Evolutionary conservation across 768 basidiomycete genomes (phyloP).

Genomic region (Lanmaoa rubissima): DNA sequence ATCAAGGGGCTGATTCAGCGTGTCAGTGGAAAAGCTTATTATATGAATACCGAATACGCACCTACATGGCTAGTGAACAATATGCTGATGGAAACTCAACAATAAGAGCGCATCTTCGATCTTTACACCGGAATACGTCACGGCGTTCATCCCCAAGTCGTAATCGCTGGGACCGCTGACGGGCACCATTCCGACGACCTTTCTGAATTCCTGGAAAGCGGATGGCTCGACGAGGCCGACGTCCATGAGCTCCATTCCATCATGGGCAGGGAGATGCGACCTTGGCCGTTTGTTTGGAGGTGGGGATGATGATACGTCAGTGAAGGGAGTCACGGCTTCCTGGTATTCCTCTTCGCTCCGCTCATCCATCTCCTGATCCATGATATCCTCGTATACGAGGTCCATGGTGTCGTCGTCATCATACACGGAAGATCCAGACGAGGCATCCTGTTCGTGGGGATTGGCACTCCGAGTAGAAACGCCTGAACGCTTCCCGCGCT

Average conservation of each 20-base stretch:
- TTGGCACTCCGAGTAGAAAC: conserved; percentile 34
- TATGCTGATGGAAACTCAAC: conserved; percentile 70
- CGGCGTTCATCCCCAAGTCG: conserved; percentile 27
- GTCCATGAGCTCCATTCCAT: conserved; percentile 31
- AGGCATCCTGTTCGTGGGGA: conserved; percentile 47
- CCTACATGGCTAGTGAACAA: conserved; percentile 46
- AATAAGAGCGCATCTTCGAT: conserved; percentile 75
- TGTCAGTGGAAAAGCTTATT: conserved; percentile 9
- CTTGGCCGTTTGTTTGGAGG: conserved; percentile 32
- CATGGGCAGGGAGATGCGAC: conserved; percentile 32
- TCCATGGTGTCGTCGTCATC: conserved; percentile 50
- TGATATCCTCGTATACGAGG: conserved; percentile 41
- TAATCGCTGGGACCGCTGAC: conserved; percentile 24
- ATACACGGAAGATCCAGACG: conserved; percentile 51
- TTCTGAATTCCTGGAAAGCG: conserved; percentile 49
- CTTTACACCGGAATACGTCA: conserved; percentile 51
- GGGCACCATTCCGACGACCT: conserved; percentile 32
- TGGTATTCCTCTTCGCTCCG: conserved; percentile 70
- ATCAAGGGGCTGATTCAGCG: conserved; percentile 12
- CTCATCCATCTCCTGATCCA: conserved; percentile 49
- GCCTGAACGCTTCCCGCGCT: conserved; percentile 56
- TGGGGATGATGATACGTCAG: conserved; percentile 46
- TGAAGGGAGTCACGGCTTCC: conserved; percentile 72
- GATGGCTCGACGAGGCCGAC: conserved; percentile 40
- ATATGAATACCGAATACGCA: conserved; percentile 9